Evolutionary conservation across 768 basidiomycete genomes (phyloP).

Genomic region (Naganishia kalamii): DNA sequence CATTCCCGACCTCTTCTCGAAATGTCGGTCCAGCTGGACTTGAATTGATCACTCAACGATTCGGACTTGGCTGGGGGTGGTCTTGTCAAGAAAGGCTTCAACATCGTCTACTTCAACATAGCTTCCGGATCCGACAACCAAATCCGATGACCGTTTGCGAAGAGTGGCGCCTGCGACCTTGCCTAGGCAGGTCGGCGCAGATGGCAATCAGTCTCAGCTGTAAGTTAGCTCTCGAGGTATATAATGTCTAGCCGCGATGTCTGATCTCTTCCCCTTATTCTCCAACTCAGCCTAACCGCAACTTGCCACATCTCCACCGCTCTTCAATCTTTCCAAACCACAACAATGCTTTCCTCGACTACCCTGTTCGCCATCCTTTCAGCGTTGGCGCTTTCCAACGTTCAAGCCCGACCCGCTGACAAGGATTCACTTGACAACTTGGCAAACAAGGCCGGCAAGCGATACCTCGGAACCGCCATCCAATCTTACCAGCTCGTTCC

Average conservation of each 20-base stretch:
- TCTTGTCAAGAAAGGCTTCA: too few species aligned
- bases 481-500: conserved; percentile 30
- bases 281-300: neutral
- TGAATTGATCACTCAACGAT: too few species aligned
- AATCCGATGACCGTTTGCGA: too few species aligned
- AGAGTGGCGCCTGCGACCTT: too few species aligned
- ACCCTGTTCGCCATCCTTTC: conserved; percentile 11
- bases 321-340: neutral
- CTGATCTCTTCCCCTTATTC: neutral
- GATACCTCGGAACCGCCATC: conserved; percentile 34
- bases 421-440: conserved; percentile 1
- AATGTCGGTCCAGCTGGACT: too few species aligned
- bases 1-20: too few species aligned
- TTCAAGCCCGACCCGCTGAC: conserved; percentile 1
- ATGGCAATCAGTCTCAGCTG: neutral
- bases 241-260: too few species aligned
- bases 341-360: conserved; percentile 2
- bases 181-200: too few species aligned
- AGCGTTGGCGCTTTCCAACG: conserved; percentile 3
- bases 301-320: neutral
- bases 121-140: too few species aligned
- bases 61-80: too few species aligned
- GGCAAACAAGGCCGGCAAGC: conserved; percentile 13
- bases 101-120: too few species aligned
- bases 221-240: neutral